phyloP scores from a whole-genome alignment of 2,329 filamentous ascomycete species.

The Paramyrothecium sp. region DNA sequence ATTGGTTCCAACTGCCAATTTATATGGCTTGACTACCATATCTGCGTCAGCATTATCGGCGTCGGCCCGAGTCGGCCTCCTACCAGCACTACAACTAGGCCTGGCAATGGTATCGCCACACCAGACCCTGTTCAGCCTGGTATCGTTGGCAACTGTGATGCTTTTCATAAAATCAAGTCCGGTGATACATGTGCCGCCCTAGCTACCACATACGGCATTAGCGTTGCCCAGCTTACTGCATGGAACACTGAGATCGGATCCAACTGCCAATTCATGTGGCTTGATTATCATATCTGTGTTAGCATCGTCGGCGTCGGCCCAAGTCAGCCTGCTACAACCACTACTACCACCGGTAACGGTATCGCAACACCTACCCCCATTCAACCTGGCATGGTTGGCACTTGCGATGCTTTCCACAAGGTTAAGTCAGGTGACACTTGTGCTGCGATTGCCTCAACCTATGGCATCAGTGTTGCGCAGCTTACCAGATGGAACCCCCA shows the following conservation, averaged over 20 bases:
- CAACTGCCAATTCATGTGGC: constrained; percentile 1
- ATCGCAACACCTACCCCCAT: constrained; percentile 23
- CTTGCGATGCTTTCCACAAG: constrained; percentile 23
- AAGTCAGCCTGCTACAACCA: too few relatives aligned
- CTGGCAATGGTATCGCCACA: constrained; percentile 3
- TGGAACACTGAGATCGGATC: constrained; percentile 11
- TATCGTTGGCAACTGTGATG: constrained; percentile 15
- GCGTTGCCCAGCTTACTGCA: constrained; percentile 7
- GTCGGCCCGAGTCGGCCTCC: too few relatives aligned
- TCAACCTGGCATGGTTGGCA: constrained; percentile 23
- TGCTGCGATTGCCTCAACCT: constrained; percentile 13
- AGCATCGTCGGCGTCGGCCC: constrained; percentile 2
- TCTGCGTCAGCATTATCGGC: background rate
- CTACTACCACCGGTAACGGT: constrained; percentile 5
- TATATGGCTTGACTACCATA: constrained; percentile 2
- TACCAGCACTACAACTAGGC: background rate
- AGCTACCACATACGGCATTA: constrained; percentile 6
- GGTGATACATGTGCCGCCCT: constrained; percentile 12
- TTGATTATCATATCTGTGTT: constrained; percentile 3
- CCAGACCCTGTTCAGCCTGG: too few relatives aligned
- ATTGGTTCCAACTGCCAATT: constrained; percentile 2
- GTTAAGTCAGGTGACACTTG: constrained; percentile 20
- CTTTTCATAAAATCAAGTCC: constrained; percentile 9
- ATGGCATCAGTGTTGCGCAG: constrained; percentile 17
- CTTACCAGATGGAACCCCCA: constrained; percentile 17